Percentiles rank a stretch among this genome's conserved stretches.
These are phyloP conservation scores for Hansenula sp. DNA, from an alignment of 1,139 yeast genomes.

Conservation along the genomic window DNA sequence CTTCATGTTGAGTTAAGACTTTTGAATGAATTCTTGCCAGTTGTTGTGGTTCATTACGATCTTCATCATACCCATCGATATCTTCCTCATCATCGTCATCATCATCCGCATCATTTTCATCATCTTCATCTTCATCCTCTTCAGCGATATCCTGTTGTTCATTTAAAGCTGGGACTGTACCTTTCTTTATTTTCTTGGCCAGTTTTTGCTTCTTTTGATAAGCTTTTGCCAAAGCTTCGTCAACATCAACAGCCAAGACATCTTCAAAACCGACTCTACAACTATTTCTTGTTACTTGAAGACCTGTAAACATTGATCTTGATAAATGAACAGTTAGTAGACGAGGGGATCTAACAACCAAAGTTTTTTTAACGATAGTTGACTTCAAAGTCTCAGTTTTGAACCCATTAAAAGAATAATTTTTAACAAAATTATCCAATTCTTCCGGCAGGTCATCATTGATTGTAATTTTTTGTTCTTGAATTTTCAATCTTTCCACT, in stretches of 20 bases:
- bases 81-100: slow-evolving; percentile 21
- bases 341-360: slow-evolving; percentile 63
- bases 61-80: slow-evolving; percentile 21
- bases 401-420: slow-evolving; percentile 41
- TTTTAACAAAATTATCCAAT: slow-evolving; percentile 41
- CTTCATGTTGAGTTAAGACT: slow-evolving; percentile 27
- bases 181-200: slow-evolving; percentile 10
- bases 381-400: slow-evolving; percentile 49
- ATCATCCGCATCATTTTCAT: slow-evolving; percentile 17
- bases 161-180: background rate
- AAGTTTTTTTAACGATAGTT: slow-evolving; percentile 62
- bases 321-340: slow-evolving; percentile 76
- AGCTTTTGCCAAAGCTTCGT: slow-evolving; percentile 42
- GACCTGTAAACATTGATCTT: slow-evolving; percentile 74
- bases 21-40: slow-evolving; percentile 19
- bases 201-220: slow-evolving; percentile 32
- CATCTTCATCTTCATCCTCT: slow-evolving; percentile 25
- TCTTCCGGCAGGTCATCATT: slow-evolving; percentile 55
- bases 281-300: slow-evolving; percentile 66
- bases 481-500: slow-evolving; percentile 27
- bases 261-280: slow-evolving; percentile 71
- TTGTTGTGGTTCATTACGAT: slow-evolving; percentile 20
- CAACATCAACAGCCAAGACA: slow-evolving; percentile 46
- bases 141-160: slow-evolving; percentile 5
- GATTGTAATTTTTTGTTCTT: slow-evolving; percentile 41